Base-by-base conservation (phyloP, 2,329 filamentous ascomycete genomes). In the Rhynchosporium secalis region DNA sequence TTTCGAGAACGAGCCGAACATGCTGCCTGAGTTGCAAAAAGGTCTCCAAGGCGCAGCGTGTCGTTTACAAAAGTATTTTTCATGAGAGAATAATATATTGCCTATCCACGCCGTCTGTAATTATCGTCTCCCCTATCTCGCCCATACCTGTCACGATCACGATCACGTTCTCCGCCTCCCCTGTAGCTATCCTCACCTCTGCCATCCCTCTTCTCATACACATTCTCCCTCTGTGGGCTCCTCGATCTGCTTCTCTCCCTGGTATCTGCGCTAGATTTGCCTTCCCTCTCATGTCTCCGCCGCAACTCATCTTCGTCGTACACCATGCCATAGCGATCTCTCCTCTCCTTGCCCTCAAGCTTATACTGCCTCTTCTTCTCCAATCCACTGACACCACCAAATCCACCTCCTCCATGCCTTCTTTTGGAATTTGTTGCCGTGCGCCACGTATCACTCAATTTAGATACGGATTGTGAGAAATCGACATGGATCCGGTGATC, bases 401-500 rank as follows among this genome's bases (percentile, higher is more conserved):
- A 99, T 6, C 95, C 95, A 58, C 91, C 92, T 38, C 81, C 81
- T 20, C 77, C 77, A 2, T 78, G 75, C 72, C 81, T 78, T 52
- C 94, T 84, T 78, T 96, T 97, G 46, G 83, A 84, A 72, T 96
- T 96, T 26, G 93, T 92, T 47, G 88, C 88, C 64, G 86, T 89
- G 65, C 95, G 85, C 95, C 95, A 99, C 15, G 88, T 87, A 66
- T 96, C 91, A 51, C 92, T 95, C 7, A 99, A 78, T 73, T 92
- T 94, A 65, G 87, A 85, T 65, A 93, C 95, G 74, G 92, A 96
- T 78, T 99, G 95, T 10, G 93, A 97, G 76, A 99, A 99, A 77
- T 99, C 95, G 61, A 99, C 95, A 73, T 99, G 95, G 66, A 99
- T 99, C 47, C 95, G 88, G 68, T 96, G 91, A 71, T 99, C 95